A percentile compares a stretch with the other conserved stretches of the same genome.
Evolutionary conservation across 805 yeast species (phyloP).

Genomic region (Hyphopichia homilentoma): DNA sequence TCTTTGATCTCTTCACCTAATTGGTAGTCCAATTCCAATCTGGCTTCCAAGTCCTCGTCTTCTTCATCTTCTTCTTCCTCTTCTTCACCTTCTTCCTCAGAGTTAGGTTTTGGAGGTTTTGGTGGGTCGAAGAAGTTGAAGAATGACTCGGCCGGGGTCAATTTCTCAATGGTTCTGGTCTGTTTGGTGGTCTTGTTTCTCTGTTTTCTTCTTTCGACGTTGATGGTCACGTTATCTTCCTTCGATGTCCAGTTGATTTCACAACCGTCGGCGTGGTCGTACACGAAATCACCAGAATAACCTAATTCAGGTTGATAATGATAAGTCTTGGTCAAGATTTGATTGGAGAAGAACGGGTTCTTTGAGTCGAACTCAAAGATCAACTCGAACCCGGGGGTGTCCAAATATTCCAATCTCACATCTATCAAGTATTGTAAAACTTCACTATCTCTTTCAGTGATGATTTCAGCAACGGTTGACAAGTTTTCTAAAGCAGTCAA

Average conservation of each 20-base stretch:
- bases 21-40: constrained; percentile 89
- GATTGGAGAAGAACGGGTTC: constrained; percentile 76
- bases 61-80: constrained; percentile 51
- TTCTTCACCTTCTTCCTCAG: constrained; percentile 45
- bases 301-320: constrained; percentile 93
- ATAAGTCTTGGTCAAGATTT: constrained; percentile 75
- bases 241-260: constrained; percentile 80
- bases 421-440: constrained; percentile 67
- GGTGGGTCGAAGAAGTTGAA: constrained; percentile 97
- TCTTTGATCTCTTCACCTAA: constrained; percentile 96
- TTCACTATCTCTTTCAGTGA: constrained; percentile 86
- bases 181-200: constrained; percentile 95
- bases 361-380: constrained; percentile 70
- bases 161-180: constrained; percentile 91
- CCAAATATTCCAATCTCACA: constrained; percentile 74
- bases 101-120: constrained; percentile 50
- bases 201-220: constrained; percentile 92
- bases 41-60: constrained; percentile 72
- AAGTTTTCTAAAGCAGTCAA: constrained; percentile 90
- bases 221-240: constrained; percentile 78
- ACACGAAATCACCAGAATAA: constrained; percentile 92
- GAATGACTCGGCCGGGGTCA: constrained; percentile 91
- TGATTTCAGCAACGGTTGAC: constrained; percentile 73
- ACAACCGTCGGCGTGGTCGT: constrained; percentile 93
- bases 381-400: constrained; percentile 83